Conservation (phyloP, 371 early-diverging fungal species). For the Gilbertella persicaria region DNA sequence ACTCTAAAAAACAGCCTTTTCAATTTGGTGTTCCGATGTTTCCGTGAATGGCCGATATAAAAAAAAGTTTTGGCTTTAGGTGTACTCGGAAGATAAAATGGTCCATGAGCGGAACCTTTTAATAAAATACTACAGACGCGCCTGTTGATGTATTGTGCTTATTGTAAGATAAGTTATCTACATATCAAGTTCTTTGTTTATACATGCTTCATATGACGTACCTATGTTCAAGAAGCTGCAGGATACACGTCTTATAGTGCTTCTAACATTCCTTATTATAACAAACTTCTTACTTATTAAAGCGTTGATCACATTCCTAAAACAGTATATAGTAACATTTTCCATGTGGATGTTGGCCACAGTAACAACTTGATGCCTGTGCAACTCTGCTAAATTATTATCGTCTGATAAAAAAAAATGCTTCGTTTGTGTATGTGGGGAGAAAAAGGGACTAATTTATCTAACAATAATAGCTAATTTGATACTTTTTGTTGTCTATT, state of each 20-base stretch:
- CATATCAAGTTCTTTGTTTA: too few relatives aligned
- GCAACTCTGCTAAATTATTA: conserved; percentile 6
- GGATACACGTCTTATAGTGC: background rate
- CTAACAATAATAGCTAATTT: too few relatives aligned
- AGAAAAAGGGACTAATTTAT: too few relatives aligned
- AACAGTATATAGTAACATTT: conserved; percentile 7
- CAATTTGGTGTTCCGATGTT: conserved; percentile 28
- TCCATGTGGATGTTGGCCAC: conserved; percentile 20
- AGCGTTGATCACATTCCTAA: conserved; percentile 20
- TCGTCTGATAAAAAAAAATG: conserved; percentile 13
- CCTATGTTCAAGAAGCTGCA: background rate
- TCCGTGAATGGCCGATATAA: conserved; percentile 30
- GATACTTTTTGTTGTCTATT: too few relatives aligned
- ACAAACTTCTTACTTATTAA: background rate
- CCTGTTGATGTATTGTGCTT: too few relatives aligned
- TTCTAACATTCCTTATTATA: too few relatives aligned
- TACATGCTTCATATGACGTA: too few relatives aligned
- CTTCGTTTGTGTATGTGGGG: conserved; percentile 1
- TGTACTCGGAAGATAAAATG: background rate
- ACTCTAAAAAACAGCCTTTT: background rate
- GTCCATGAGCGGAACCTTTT: background rate
- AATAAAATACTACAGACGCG: too few relatives aligned
- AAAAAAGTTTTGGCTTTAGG: background rate
- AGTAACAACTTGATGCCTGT: background rate
- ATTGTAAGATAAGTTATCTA: too few relatives aligned